Evolutionary conservation across 2,329 filamentous ascomycete species (phyloP), one percentile per base, ranked within the genome.

Genomic region (Aspergillus quadrilineatus): DNA sequence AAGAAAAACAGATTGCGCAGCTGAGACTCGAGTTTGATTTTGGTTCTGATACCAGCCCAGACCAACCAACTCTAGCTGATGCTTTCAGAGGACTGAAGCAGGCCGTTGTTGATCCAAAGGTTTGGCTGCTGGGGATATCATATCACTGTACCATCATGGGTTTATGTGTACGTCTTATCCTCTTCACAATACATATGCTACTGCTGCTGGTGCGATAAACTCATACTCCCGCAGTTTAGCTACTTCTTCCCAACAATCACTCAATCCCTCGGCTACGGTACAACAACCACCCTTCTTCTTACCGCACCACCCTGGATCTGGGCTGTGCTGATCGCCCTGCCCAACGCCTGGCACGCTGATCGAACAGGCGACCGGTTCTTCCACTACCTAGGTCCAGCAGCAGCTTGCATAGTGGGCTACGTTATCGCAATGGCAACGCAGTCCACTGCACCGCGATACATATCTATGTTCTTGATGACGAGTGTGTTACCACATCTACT

Each of bases 141-240:
- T 48, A 48, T 32, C 46, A 48, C 17, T 48, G 30, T 7, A 48
- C 46, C 15, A 48, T 48, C 17, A 48, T 37, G 32, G 32, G 46
- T 32, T n/a, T 48, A 14, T 48, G 46, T 15, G 46, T 48, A 48
- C 6, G 46, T 37, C 17, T 10, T 26, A 7, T 26, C 39, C 39
- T 22, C 6, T 9, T 8, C 29, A 29, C n/a, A 34, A 8, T 47
- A 5, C 44, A 26, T 32, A 7, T 44, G 17, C 12, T 26, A 41
- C 9, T 14, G 37, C 37, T 41, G 9, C n/a, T 17, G 8, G 37
- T n/a, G 41, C 15, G 6, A 12, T 44, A 10, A 10, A 9, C 10
- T 44, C 9, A 26, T 22, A 9, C 10, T 17, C 6, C 22, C 22
- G 5, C 15, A 42, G 39, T 42, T 42, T 10, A 42, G 39, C 43